phyloP scores from a whole-genome alignment of 108 stramenopile genomes.

The Pseudonitzschia multistriata region DNA sequence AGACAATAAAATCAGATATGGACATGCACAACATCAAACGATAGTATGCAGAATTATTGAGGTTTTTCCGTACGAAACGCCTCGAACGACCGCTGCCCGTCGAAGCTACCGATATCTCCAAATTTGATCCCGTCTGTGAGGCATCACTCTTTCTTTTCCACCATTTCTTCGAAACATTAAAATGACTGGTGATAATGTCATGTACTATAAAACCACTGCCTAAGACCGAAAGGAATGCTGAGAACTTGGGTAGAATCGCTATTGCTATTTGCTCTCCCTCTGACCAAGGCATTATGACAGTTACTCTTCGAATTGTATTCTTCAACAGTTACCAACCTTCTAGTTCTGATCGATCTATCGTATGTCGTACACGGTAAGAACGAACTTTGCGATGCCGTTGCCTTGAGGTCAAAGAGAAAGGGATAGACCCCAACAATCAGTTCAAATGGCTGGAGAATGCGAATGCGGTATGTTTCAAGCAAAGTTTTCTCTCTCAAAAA shows the following conservation, averaged over 20 bases:
- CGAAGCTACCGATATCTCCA: not conserved
- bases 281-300: too few relatives aligned
- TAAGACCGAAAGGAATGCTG: not conserved
- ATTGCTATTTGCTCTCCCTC: not conserved
- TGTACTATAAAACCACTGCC: constrained; percentile 8
- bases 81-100: not conserved
- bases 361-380: too few relatives aligned
- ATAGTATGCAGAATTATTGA: constrained; percentile 23
- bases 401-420: too few relatives aligned
- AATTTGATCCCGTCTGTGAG: not conserved
- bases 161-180: not conserved
- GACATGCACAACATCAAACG: constrained; percentile 32
- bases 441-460: too few relatives aligned
- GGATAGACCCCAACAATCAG: too few relatives aligned
- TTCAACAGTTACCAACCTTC: too few relatives aligned
- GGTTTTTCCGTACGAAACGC: not conserved
- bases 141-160: not conserved
- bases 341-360: too few relatives aligned
- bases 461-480: too few relatives aligned
- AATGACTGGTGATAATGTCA: not conserved
- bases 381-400: too few relatives aligned
- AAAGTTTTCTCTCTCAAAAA: too few relatives aligned
- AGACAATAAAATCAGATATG: constrained; percentile 13
- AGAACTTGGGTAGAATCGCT: constrained; percentile 12
- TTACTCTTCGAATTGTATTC: too few relatives aligned